phyloP scores from a whole-genome alignment of 441 rosid species.

The Mallotus japonicus region DNA sequence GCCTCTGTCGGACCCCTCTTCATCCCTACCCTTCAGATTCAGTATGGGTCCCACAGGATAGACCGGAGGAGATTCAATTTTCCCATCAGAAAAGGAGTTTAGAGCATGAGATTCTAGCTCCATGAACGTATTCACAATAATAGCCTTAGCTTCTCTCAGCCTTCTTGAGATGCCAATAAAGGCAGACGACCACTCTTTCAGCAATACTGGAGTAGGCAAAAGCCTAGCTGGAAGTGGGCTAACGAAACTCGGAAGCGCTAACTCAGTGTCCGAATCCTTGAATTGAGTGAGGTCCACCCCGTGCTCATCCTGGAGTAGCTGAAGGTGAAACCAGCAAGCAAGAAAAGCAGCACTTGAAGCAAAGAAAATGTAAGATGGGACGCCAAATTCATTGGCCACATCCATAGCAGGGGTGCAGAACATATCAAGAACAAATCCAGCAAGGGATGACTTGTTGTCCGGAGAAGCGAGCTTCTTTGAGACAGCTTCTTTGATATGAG shows the following conservation, averaged over 20 bases:
- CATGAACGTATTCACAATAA: slow-evolving; percentile 41
- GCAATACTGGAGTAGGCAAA: slow-evolving; percentile 20
- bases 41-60: slow-evolving; percentile 57
- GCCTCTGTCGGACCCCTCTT: neutral
- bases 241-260: slow-evolving; percentile 33
- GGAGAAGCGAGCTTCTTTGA: neutral
- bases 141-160: slow-evolving; percentile 36
- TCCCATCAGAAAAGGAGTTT: slow-evolving; percentile 9
- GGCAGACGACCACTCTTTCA: neutral
- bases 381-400: neutral
- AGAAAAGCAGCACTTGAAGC: slow-evolving; percentile 42
- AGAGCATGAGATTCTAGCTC: slow-evolving; percentile 44
- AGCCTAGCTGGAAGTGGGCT: slow-evolving; percentile 33
- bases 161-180: neutral
- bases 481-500: slow-evolving; percentile 33
- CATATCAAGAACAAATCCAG: slow-evolving; percentile 14
- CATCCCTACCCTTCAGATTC: slow-evolving; percentile 16
- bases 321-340: slow-evolving; percentile 32
- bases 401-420: slow-evolving; percentile 8
- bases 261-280: slow-evolving; percentile 28
- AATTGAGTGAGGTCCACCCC: slow-evolving; percentile 23
- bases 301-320: slow-evolving; percentile 28
- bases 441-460: neutral
- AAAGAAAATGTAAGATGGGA: slow-evolving; percentile 24
- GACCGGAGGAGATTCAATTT: slow-evolving; percentile 22